Percentiles rank a stretch among this genome's conserved stretches.
These are phyloP conservation scores for Tremellales sp. DNA, from an alignment of 1,284 basidiomycete species.

Conservation along the genomic window DNA sequence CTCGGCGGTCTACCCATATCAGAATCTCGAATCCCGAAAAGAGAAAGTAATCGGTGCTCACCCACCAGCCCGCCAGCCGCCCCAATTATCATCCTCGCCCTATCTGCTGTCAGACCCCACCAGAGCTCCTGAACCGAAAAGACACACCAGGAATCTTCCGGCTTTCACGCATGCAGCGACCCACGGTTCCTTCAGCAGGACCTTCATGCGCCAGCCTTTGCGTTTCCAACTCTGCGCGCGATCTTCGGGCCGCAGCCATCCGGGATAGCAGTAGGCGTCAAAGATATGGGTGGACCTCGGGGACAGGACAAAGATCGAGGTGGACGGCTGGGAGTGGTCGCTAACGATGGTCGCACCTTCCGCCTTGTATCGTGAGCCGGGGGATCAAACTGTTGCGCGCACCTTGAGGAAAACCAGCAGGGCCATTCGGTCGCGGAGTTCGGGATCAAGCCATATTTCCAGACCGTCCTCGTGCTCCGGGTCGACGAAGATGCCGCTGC, in stretches of 20 bases:
- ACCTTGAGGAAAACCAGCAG: not conserved
- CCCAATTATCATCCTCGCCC: constrained; percentile 26
- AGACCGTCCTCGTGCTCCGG: constrained; percentile 8
- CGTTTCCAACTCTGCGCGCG: not conserved
- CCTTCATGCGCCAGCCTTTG: constrained; percentile 23
- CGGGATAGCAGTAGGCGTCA: constrained; percentile 31
- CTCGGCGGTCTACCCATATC: constrained; percentile 16
- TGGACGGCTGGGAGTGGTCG: constrained; percentile 10
- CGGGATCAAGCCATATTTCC: constrained; percentile 16
- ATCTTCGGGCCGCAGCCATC: constrained; percentile 13
- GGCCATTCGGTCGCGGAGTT: not conserved
- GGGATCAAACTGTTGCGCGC: not conserved
- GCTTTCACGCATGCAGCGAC: constrained; percentile 14
- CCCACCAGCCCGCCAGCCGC: constrained; percentile 25
- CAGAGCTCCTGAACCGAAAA: too few relatives aligned
- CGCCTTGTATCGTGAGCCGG: constrained; percentile 2
- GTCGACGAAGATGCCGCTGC: constrained; percentile 19
- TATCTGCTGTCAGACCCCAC: not conserved
- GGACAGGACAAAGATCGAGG: constrained; percentile 22
- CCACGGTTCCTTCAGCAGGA: constrained; percentile 25
- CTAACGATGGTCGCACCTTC: constrained; percentile 24
- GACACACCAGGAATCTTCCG: constrained; percentile 18
- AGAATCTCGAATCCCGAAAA: constrained; percentile 53
- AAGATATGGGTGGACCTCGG: constrained; percentile 19
- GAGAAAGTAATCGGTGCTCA: constrained; percentile 45